Percentiles rank a stretch among this genome's conserved stretches.
Conservation (phyloP, 1,284 basidiomycete species). For the Athelia sp. region DNA sequence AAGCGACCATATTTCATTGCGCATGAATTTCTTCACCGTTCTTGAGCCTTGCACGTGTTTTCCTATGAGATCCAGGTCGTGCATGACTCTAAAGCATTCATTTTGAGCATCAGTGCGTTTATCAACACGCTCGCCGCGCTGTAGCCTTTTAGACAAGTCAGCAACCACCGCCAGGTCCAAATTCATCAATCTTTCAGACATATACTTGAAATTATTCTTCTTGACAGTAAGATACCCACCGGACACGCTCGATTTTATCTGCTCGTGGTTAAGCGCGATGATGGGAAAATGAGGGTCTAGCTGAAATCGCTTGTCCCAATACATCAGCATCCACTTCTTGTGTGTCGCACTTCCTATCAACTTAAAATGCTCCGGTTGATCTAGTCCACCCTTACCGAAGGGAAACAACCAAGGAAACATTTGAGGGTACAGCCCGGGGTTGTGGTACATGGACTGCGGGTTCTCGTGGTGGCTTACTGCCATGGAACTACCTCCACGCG, state of each 20-base stretch:
- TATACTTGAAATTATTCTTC: conserved; percentile 13
- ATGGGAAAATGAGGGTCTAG: conserved; percentile 27
- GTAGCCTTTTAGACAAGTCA: conserved; percentile 13
- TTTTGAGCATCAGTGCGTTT: conserved; percentile 25
- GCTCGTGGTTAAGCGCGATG: conserved; percentile 34
- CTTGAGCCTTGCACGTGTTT: conserved; percentile 24
- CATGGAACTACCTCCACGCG: conserved; percentile 10
- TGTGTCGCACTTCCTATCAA: conserved; percentile 9
- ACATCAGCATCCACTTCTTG: conserved; percentile 25
- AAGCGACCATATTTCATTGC: conserved; percentile 29
- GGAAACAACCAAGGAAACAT: conserved; percentile 27
- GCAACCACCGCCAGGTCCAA: conserved; percentile 10
- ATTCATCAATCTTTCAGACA: conserved; percentile 12
- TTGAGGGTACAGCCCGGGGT: conserved; percentile 19
- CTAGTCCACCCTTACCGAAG: conserved; percentile 19
- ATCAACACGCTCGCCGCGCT: conserved; percentile 13
- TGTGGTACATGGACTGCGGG: conserved; percentile 17
- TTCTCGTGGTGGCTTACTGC: conserved; percentile 11
- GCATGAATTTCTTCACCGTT: conserved; percentile 24
- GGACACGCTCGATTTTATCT: conserved; percentile 22
- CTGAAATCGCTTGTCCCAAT: conserved; percentile 35
- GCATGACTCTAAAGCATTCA: conserved; percentile 17
- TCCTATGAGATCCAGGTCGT: conserved; percentile 11
- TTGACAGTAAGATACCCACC: conserved; percentile 25
- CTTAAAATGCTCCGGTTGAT: conserved; percentile 6